Conservation (phyloP, 352 stramenopile species). For the Phytophthora gonapodyides region DNA sequence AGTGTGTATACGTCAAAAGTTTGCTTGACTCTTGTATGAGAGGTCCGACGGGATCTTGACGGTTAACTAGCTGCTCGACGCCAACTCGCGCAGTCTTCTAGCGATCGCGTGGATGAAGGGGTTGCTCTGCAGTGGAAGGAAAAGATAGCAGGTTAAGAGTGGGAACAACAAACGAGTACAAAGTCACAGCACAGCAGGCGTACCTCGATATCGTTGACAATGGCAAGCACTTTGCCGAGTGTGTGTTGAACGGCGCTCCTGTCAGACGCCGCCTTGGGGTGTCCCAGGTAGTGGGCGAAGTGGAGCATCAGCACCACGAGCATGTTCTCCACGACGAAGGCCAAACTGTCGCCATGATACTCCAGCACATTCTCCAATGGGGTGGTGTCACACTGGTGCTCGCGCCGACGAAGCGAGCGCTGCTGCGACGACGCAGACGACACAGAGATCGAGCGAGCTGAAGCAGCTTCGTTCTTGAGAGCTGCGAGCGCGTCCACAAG, state of each 20-base stretch:
- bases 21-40: conserved; percentile 20
- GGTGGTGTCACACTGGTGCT: conserved; percentile 45
- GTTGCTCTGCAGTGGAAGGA: conserved; percentile 45
- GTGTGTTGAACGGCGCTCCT: conserved; percentile 47
- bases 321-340: conserved; percentile 83
- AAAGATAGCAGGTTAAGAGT: conserved; percentile 10
- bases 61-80: conserved; percentile 33
- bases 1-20: conserved; percentile 34
- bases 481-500: conserved; percentile 37
- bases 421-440: conserved; percentile 27
- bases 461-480: conserved; percentile 26
- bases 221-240: conserved; percentile 71
- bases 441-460: conserved; percentile 20
- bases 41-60: not conserved
- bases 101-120: conserved; percentile 72
- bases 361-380: conserved; percentile 65
- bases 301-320: conserved; percentile 71
- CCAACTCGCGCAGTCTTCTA: conserved; percentile 69
- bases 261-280: conserved; percentile 34
- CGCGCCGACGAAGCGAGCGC: conserved; percentile 31
- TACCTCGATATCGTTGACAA: conserved; percentile 72
- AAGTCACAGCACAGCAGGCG: conserved; percentile 5
- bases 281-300: conserved; percentile 63
- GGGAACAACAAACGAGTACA: not conserved
- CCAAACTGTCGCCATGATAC: conserved; percentile 76